Evolutionary conservation across 441 rosid genomes (phyloP).

Genomic region (Jatropha multifida): DNA sequence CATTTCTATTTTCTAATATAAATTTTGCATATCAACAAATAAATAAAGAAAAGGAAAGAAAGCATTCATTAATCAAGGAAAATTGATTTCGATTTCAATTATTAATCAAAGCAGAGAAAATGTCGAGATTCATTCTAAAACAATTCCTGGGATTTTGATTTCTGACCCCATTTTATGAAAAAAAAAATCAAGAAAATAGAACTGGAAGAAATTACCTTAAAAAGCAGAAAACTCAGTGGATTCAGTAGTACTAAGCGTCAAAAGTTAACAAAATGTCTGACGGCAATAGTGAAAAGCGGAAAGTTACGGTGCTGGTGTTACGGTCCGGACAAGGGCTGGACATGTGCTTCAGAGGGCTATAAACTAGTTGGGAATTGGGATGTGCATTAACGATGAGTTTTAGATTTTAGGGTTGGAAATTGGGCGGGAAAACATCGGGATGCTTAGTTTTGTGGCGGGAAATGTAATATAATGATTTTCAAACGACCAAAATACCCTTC

Average conservation of each 20-base stretch:
- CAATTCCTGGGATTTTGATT: not conserved
- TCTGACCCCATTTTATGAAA: not conserved
- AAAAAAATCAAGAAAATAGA: not conserved
- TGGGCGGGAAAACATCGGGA: not conserved
- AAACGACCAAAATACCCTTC: too few relatives aligned
- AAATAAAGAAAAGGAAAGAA: too few relatives aligned
- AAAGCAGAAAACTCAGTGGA: not conserved
- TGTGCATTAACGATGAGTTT: not conserved
- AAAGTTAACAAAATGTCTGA: not conserved
- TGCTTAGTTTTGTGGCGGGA: not conserved
- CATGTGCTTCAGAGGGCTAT: too few relatives aligned
- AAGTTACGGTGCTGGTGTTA: too few relatives aligned
- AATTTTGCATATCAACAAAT: too few relatives aligned
- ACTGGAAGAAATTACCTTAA: not conserved
- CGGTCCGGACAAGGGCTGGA: too few relatives aligned
- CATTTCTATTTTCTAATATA: too few relatives aligned
- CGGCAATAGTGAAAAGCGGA: not conserved
- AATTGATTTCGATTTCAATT: not conserved
- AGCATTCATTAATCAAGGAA: not conserved
- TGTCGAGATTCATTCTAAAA: not conserved
- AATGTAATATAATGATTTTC: too few relatives aligned
- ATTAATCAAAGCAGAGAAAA: not conserved
- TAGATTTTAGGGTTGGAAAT: not conserved
- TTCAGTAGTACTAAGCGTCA: not conserved
- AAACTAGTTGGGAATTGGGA: too few relatives aligned